These are phyloP conservation scores for Cerioporus squamosus DNA, from an alignment of 1,284 basidiomycete species.

Conservation along the genomic window DNA sequence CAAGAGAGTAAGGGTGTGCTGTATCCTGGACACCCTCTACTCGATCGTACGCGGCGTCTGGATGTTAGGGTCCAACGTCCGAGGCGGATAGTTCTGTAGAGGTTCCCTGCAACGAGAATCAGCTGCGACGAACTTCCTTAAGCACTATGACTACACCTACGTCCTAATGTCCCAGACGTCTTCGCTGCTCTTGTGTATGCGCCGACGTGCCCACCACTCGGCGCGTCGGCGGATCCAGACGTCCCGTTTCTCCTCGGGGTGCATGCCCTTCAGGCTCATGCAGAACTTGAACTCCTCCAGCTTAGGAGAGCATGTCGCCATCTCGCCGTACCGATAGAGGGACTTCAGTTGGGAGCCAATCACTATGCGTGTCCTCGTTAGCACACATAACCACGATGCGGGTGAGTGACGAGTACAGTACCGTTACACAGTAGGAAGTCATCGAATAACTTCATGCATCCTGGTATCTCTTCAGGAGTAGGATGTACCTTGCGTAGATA, in stretches of 20 bases:
- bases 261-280: slow-evolving; percentile 80
- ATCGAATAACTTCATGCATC: slow-evolving; percentile 81
- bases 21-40: background rate
- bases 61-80: slow-evolving; percentile 17
- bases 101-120: slow-evolving; percentile 28
- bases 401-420: slow-evolving; percentile 24
- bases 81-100: slow-evolving; percentile 33
- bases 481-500: slow-evolving; percentile 70
- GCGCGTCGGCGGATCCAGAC: slow-evolving; percentile 87
- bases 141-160: slow-evolving; percentile 47
- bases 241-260: slow-evolving; percentile 77
- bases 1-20: background rate
- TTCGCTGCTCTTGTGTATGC: slow-evolving; percentile 83
- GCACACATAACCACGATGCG: background rate
- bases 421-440: slow-evolving; percentile 82
- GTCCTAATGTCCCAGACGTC: slow-evolving; percentile 90
- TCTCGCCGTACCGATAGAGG: slow-evolving; percentile 85
- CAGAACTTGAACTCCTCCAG: slow-evolving; percentile 97
- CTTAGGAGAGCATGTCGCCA: slow-evolving; percentile 79
- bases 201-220: slow-evolving; percentile 88
- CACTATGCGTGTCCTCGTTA: slow-evolving; percentile 47
- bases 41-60: slow-evolving; percentile 14
- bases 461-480: slow-evolving; percentile 77
- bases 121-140: background rate
- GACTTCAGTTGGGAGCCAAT: slow-evolving; percentile 84